Base-by-base conservation (phyloP, 1,284 basidiomycete genomes). In the Tilletia indica region DNA sequence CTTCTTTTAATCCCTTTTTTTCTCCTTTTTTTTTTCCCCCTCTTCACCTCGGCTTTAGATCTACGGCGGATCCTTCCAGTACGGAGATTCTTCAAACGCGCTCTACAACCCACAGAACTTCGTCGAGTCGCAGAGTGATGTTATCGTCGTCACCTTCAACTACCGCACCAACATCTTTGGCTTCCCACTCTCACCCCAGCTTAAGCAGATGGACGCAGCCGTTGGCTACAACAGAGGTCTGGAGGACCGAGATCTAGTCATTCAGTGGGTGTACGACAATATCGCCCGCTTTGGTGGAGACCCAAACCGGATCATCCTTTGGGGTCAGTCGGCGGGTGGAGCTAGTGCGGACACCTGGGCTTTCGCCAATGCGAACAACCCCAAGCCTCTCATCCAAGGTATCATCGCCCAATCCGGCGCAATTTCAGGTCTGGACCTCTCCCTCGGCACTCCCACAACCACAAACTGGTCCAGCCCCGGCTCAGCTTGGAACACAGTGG, bases 251-350 rank as follows among this genome's bases (percentile, higher is more conserved):
- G 83, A 87, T 1, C 84, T 86, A 48, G 16, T 89, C 0, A 83
- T 91, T 1, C 75, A 83, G n/a, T 92, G 90, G 83, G 78, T 91
- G 2, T 88, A 89, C 72, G 79, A 88, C 12, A 90, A 91, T 73
- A 88, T 91, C 42, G 85, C 85, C 0, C 84, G 85, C 0, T 91
- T 92, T 77, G 90, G 90, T 2, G 91, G 91, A 0, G 89, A 91
- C 80, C 87, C 88, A 19, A 74, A 80, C 51, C 89, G 89, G 84
- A 76, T 83, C 54, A 81, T 78, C 3, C 72, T 74, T 0, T 81
- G 78, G 21, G 81, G 81, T 54, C 76, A 83, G 45, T 76, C 77
- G n/a, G 78, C 79, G 19, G 79, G 79, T 8, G 70, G 56, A 11
- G 63, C 38, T 34, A 56, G 34, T 1, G 61, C 19, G 3, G 61